Evolutionary conservation across 257 asterid species (phyloP).

Genomic region (Euphrasia confusa): DNA sequence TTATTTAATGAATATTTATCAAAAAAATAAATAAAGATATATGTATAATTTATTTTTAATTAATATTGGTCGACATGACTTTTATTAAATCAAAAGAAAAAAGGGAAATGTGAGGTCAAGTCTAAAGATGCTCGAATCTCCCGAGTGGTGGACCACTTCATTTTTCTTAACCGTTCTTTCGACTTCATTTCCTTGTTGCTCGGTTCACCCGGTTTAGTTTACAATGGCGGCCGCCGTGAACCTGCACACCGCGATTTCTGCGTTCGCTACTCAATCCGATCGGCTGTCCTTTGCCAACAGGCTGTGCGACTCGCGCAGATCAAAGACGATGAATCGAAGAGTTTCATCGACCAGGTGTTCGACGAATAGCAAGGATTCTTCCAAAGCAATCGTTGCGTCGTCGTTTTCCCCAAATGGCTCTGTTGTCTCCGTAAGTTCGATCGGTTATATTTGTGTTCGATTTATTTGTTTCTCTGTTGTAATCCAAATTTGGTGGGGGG

Average conservation of each 20-base stretch:
- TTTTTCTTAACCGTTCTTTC: too few species aligned
- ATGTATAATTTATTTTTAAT: too few species aligned
- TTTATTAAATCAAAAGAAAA: too few species aligned
- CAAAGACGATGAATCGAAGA: slow-evolving; percentile 22
- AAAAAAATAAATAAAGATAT: too few species aligned
- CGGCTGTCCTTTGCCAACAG: slow-evolving; percentile 44
- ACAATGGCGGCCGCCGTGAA: slow-evolving; percentile 51
- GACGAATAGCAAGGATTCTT: slow-evolving; percentile 18
- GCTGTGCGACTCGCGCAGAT: slow-evolving; percentile 33
- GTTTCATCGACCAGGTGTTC: slow-evolving; percentile 25
- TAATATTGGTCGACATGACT: too few species aligned
- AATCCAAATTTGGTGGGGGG: neutral
- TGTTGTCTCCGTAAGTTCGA: slow-evolving; percentile 40
- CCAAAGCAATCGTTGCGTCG: slow-evolving; percentile 19
- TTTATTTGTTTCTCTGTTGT: neutral
- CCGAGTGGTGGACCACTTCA: neutral
- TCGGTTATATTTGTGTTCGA: neutral
- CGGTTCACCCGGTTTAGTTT: neutral
- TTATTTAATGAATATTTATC: too few species aligned
- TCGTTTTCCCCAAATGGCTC: slow-evolving; percentile 42
- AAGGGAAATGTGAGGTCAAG: too few species aligned
- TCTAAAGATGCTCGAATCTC: neutral
- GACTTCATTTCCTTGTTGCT: neutral
- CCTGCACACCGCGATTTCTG: slow-evolving; percentile 36
- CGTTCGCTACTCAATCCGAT: slow-evolving; percentile 34